phyloP scores from a whole-genome alignment of 106 monocot genomes.

The Gastrodia elata region DNA sequence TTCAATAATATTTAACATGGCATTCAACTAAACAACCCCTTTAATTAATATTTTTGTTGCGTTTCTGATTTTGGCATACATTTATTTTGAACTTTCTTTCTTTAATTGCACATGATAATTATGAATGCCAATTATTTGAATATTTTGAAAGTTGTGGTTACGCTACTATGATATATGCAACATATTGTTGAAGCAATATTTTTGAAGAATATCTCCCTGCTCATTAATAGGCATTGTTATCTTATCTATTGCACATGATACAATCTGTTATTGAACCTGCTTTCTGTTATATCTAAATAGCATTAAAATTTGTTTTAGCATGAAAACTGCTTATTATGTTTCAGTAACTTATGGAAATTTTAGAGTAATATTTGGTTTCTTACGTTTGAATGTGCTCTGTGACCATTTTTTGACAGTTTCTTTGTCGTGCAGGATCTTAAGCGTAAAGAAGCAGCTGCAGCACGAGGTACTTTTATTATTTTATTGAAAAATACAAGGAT shows the following conservation, averaged over 20 bases:
- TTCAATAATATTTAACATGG: too few relatives aligned
- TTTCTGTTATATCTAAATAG: background rate
- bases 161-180: background rate
- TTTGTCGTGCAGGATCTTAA: constrained; percentile 32
- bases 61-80: background rate
- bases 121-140: background rate
- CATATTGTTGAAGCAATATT: background rate
- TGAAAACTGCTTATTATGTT: constrained; percentile 1
- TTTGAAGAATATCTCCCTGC: background rate
- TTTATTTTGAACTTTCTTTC: background rate
- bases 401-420: constrained; percentile 1
- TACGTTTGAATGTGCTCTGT: background rate
- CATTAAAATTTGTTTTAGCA: background rate
- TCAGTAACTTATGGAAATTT: background rate
- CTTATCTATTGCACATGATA: background rate
- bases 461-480: constrained; percentile 25
- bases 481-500: background rate
- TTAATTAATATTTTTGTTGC: background rate
- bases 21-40: too few relatives aligned
- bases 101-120: background rate
- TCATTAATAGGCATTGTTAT: background rate
- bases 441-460: constrained; percentile 48
- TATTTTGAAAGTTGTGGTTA: background rate
- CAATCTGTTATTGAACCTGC: background rate
- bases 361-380: background rate